Evolutionary conservation across 1,284 basidiomycete genomes (phyloP).

Genomic region (Agroathelia rolfsii): DNA sequence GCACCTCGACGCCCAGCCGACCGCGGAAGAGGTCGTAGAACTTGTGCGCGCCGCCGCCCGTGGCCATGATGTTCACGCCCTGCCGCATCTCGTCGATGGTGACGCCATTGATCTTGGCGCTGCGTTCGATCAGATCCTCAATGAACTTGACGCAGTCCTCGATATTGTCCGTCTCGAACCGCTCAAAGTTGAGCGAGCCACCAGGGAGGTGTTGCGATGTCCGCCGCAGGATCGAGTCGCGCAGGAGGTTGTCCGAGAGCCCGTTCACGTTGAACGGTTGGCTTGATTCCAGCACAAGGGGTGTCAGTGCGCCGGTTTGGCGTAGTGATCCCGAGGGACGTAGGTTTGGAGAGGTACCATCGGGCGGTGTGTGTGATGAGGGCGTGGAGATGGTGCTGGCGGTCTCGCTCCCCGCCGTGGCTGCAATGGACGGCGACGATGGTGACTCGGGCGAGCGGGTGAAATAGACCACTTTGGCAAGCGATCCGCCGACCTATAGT

Average conservation of each 20-base stretch:
- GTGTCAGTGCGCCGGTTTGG: slow-evolving; percentile 73
- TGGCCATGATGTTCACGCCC: slow-evolving; percentile 95
- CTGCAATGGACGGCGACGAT: slow-evolving; percentile 52
- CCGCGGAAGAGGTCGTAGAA: slow-evolving; percentile 80
- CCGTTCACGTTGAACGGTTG: slow-evolving; percentile 22
- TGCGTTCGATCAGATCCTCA: slow-evolving; percentile 77
- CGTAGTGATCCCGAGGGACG: slow-evolving; percentile 25
- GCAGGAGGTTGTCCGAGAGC: slow-evolving; percentile 36
- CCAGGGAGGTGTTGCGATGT: slow-evolving; percentile 82
- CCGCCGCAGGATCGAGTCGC: slow-evolving; percentile 58
- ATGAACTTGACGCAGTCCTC: slow-evolving; percentile 84
- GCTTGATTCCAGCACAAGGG: slow-evolving; percentile 53
- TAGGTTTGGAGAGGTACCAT: slow-evolving; percentile 24
- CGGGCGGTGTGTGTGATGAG: slow-evolving; percentile 36
- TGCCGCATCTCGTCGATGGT: slow-evolving; percentile 85
- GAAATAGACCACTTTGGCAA: slow-evolving; percentile 99
- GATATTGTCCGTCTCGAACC: slow-evolving; percentile 92
- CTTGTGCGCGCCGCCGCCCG: slow-evolving; percentile 93
- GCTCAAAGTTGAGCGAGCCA: slow-evolving; percentile 94
- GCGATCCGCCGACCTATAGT: slow-evolving; percentile 83
- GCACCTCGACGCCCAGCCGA: slow-evolving; percentile 78
- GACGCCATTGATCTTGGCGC: slow-evolving; percentile 83
- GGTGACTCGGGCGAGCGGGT: slow-evolving; percentile 81
- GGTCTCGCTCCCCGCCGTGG: slow-evolving; percentile 40
- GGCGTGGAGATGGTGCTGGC: slow-evolving; percentile 39